These are phyloP conservation scores for Pseudogymnoascus sp. DNA, from an alignment of 2,329 filamentous ascomycete genomes.

Conservation along the genomic window DNA sequence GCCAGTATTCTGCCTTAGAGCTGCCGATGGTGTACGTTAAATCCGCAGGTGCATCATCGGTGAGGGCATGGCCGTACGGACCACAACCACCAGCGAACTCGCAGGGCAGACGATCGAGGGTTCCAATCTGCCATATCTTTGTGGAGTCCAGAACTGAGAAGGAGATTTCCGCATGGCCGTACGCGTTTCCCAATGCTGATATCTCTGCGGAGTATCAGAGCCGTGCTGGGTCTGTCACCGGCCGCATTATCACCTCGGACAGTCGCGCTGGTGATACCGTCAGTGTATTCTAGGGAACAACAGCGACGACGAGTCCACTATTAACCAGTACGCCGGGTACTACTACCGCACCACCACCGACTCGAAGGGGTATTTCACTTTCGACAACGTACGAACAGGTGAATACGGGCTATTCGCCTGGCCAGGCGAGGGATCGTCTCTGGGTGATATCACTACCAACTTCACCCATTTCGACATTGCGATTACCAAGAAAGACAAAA, in stretches of 20 bases:
- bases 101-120: constrained; percentile 40
- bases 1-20: constrained; percentile 39
- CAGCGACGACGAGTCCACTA: constrained; percentile 34
- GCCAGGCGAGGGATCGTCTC: constrained; percentile 37
- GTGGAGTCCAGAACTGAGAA: constrained; percentile 30
- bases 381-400: constrained; percentile 38
- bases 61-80: constrained; percentile 39
- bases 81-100: constrained; percentile 39
- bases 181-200: constrained; percentile 38
- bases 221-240: constrained; percentile 38
- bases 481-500: constrained; percentile 30
- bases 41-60: constrained; percentile 38
- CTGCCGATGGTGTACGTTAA: constrained; percentile 38
- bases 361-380: constrained; percentile 35
- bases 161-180: constrained; percentile 42
- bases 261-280: constrained; percentile 40
- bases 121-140: constrained; percentile 43
- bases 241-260: constrained; percentile 39
- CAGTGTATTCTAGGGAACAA: constrained; percentile 42
- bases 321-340: constrained; percentile 42
- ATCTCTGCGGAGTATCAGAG: constrained; percentile 35
- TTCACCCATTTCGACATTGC: constrained; percentile 36
- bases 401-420: constrained; percentile 44
- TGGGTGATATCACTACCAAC: constrained; percentile 40
- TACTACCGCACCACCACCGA: constrained; percentile 45